A percentile compares a stretch with the other conserved stretches of the same genome.
Evolutionary conservation across 192 early-diverging fungal species (phyloP).

Genomic region (Mortierella antarctica): DNA sequence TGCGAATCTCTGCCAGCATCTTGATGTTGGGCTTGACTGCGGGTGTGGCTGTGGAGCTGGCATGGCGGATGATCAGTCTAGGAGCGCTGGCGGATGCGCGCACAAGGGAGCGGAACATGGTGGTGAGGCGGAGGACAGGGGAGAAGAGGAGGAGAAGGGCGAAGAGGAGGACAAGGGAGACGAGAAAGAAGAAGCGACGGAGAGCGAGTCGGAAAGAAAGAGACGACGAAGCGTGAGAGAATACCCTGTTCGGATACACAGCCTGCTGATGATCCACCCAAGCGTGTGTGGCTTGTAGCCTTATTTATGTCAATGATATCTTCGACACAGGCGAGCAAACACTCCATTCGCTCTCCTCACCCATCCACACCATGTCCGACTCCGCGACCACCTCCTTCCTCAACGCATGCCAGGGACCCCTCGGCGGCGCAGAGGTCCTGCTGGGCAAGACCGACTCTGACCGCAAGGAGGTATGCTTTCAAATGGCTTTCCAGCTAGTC

Average conservation of each 20-base stretch:
- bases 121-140: background rate
- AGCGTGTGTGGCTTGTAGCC: background rate
- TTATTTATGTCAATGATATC: constrained; percentile 1
- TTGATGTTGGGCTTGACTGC: constrained; percentile 55
- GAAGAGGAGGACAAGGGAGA: background rate
- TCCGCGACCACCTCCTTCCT: constrained; percentile 31
- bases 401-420: constrained; percentile 37
- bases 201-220: background rate
- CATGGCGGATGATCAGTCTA: constrained; percentile 19
- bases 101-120: constrained; percentile 44
- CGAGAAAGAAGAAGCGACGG: background rate
- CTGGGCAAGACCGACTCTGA: constrained; percentile 31
- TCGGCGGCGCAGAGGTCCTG: constrained; percentile 30
- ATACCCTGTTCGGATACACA: background rate
- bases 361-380: constrained; percentile 35
- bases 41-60: constrained; percentile 14
- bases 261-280: background rate
- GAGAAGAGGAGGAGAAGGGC: background rate
- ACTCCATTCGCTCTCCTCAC: background rate
- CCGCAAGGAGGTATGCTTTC: constrained; percentile 39
- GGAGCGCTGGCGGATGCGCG: constrained; percentile 12
- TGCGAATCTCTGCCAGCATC: constrained; percentile 55
- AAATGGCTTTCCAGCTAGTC: background rate
- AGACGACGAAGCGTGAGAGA: constrained; percentile 3
- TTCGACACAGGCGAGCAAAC: background rate